phyloP scores from a whole-genome alignment of 208 protist genomes.

The Leishmania mexicana region DNA sequence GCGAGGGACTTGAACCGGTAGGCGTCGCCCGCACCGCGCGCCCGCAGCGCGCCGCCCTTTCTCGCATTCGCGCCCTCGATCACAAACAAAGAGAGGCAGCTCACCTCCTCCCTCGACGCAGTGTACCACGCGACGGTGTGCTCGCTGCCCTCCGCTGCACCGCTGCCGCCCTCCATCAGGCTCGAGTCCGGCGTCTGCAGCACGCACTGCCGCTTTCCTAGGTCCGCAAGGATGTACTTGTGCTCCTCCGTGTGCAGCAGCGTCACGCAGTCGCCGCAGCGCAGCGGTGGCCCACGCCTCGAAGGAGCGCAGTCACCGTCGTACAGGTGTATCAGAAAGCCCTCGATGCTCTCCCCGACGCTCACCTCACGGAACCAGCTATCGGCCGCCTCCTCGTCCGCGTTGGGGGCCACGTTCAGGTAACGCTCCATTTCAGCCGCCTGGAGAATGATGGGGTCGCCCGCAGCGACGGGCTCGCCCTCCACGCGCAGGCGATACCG shows the following conservation, averaged over 20 bases:
- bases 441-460: conserved; percentile 59
- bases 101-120: conserved; percentile 42
- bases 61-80: conserved; percentile 45
- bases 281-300: conserved; percentile 37
- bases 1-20: conserved; percentile 52
- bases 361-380: conserved; percentile 42
- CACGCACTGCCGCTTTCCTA: conserved; percentile 25
- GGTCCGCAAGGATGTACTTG: conserved; percentile 42
- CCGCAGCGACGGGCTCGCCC: conserved; percentile 56
- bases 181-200: conserved; percentile 32
- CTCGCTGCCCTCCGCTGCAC: conserved; percentile 15
- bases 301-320: conserved; percentile 46
- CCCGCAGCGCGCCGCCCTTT: conserved; percentile 49
- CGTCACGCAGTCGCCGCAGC: conserved; percentile 65
- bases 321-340: conserved; percentile 56
- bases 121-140: conserved; percentile 22
- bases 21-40: conserved; percentile 19
- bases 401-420: conserved; percentile 36
- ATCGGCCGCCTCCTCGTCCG: conserved; percentile 34
- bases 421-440: conserved; percentile 36
- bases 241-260: conserved; percentile 63
- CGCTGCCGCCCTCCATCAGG: conserved; percentile 10
- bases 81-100: conserved; percentile 53
- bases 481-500: conserved; percentile 64
- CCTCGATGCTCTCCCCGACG: conserved; percentile 38